phyloP scores from a whole-genome alignment of 2,329 filamentous ascomycete genomes.

The Keithomyces neogunnii region DNA sequence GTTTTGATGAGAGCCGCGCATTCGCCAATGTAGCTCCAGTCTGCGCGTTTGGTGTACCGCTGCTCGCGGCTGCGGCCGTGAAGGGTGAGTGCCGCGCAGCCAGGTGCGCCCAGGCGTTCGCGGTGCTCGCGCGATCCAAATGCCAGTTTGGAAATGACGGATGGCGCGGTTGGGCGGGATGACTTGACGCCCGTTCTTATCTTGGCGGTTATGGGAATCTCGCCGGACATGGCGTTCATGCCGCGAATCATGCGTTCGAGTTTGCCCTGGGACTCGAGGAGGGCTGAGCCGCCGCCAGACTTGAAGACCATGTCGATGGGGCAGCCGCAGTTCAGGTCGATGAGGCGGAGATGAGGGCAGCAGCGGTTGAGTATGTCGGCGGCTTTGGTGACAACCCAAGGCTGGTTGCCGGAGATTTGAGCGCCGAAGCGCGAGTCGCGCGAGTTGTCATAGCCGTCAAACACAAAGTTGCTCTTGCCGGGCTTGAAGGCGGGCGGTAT shows the following conservation, averaged over 20 bases:
- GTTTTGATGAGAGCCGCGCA: conserved; percentile 77
- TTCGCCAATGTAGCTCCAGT: conserved; percentile 91
- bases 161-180: conserved; percentile 67
- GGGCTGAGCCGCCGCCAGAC: conserved; percentile 78
- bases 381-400: conserved; percentile 82
- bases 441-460: conserved; percentile 71
- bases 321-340: conserved; percentile 95
- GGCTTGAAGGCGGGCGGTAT: conserved; percentile 59
- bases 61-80: conserved; percentile 92
- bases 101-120: conserved; percentile 63
- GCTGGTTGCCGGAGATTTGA: conserved; percentile 87
- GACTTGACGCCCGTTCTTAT: conserved; percentile 86
- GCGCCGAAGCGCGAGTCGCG: conserved; percentile 83
- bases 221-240: conserved; percentile 89
- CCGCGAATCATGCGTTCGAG: conserved; percentile 90
- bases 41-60: conserved; percentile 83
- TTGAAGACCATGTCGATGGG: conserved; percentile 92
- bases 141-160: conserved; percentile 73
- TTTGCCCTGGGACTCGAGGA: conserved; percentile 82
- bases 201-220: conserved; percentile 89
- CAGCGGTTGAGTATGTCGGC: conserved; percentile 71
- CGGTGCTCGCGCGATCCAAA: conserved; percentile 69
- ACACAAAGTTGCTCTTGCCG: conserved; percentile 36
- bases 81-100: conserved; percentile 89
- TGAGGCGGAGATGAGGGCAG: conserved; percentile 76